Evolutionary conservation across 495 filamentous ascomycete species (phyloP).

Genomic region (Penicillium mononematosum): DNA sequence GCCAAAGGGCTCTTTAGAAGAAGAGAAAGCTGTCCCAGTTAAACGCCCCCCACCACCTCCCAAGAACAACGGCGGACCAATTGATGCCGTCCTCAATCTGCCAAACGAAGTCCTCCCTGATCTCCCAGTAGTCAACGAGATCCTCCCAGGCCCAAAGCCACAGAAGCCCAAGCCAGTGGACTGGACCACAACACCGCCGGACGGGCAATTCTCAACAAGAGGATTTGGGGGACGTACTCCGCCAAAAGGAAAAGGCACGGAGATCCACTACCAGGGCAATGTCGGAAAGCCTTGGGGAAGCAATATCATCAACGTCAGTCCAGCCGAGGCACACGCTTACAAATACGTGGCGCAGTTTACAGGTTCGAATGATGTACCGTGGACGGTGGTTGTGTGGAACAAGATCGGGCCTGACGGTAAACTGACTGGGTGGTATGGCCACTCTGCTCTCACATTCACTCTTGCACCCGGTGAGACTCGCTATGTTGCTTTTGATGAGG

Average conservation of each 20-base stretch:
- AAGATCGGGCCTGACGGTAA: conserved; percentile 47
- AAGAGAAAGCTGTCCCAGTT: not conserved
- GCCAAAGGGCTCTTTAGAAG: not conserved
- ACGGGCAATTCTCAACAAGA: conserved; percentile 21
- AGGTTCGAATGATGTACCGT: conserved; percentile 35
- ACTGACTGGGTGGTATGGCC: conserved; percentile 46
- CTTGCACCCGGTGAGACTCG: conserved; percentile 43
- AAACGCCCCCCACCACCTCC: not conserved
- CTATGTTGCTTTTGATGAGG: conserved; percentile 50
- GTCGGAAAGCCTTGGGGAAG: conserved; percentile 53
- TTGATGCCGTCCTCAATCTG: not conserved
- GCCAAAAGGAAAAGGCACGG: conserved; percentile 23
- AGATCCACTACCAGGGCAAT: conserved; percentile 45
- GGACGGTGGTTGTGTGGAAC: conserved; percentile 54
- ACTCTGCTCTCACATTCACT: conserved; percentile 43
- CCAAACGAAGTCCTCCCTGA: conserved; percentile 11
- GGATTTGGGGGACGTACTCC: conserved; percentile 34
- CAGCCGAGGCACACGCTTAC: conserved; percentile 34
- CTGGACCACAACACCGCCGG: conserved; percentile 32
- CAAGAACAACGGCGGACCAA: not conserved
- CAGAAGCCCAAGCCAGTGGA: not conserved
- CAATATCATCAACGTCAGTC: conserved; percentile 50
- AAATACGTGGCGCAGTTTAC: conserved; percentile 50
- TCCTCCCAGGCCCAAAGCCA: conserved; percentile 7
- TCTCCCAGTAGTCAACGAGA: conserved; percentile 11